phyloP scores from a whole-genome alignment of 2,329 filamentous ascomycete species.

The Corynespora cassiicola region DNA sequence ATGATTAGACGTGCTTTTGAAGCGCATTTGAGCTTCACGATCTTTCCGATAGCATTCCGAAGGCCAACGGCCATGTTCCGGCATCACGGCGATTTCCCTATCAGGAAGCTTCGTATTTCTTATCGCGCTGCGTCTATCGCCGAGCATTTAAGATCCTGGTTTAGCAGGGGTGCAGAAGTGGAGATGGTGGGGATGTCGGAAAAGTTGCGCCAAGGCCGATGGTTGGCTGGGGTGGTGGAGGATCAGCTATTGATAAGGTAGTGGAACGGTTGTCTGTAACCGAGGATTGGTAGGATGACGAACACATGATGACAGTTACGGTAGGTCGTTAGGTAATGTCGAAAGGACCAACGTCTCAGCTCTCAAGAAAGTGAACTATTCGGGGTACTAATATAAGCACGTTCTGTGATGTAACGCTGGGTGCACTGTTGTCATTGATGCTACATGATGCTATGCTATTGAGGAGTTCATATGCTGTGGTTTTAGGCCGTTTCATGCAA shows the following conservation, averaged over 20 bases:
- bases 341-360: not conserved
- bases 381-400: not conserved
- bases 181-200: slow-evolving; percentile 4
- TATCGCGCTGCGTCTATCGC: slow-evolving; percentile 7
- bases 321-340: not conserved
- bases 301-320: too few species aligned
- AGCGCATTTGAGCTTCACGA: too few species aligned
- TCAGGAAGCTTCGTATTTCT: too few species aligned
- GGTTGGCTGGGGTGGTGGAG: slow-evolving; percentile 1
- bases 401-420: too few species aligned
- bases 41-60: slow-evolving; percentile 1
- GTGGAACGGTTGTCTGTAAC: slow-evolving; percentile 5
- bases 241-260: slow-evolving; percentile 6
- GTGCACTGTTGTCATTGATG: too few species aligned
- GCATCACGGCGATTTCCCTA: too few species aligned
- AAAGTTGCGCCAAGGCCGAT: slow-evolving; percentile 9
- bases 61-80: slow-evolving; percentile 1
- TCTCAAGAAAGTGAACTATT: not conserved
- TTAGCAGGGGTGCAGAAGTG: not conserved
- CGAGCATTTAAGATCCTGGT: slow-evolving; percentile 1
- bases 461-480: too few species aligned
- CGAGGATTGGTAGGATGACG: too few species aligned
- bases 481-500: too few species aligned
- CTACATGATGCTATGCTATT: slow-evolving; percentile 4
- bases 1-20: too few species aligned